These are phyloP conservation scores for Carnegiea gigantea DNA, from an alignment of 179 eudicot genomes.

Conservation along the genomic window DNA sequence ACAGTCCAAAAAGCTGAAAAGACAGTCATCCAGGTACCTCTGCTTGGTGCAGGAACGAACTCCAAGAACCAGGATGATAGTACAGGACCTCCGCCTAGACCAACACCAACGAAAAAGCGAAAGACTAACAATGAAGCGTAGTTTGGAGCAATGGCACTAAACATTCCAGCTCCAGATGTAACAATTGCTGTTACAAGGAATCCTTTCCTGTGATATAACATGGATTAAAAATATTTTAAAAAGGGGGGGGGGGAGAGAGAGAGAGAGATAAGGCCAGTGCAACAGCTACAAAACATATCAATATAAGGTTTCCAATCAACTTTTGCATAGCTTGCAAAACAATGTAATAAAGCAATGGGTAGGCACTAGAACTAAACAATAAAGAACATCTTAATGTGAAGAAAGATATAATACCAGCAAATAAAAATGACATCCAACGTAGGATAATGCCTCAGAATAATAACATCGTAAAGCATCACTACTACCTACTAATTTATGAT, in stretches of 20 bases:
- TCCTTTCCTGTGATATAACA: conserved; percentile 43
- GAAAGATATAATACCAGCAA: background rate
- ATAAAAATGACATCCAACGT: background rate
- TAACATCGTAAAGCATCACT: background rate
- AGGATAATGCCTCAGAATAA: background rate
- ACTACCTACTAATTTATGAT: background rate
- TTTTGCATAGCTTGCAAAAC: background rate
- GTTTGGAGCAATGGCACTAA: conserved; percentile 60
- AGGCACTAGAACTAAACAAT: background rate
- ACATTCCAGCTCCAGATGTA: conserved; percentile 46
- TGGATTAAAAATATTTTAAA: background rate
- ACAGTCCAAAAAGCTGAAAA: conserved; percentile 70
- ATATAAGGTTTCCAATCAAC: background rate
- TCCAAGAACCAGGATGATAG: conserved; percentile 67
- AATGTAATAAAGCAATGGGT: background rate
- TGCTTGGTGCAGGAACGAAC: conserved; percentile 59
- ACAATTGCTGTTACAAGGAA: conserved; percentile 47
- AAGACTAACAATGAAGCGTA: conserved; percentile 38
- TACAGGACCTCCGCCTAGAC: conserved; percentile 73
- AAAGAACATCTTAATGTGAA: background rate
- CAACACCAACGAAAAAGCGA: conserved; percentile 59
- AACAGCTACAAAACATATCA: background rate
- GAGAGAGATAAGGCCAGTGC: background rate
- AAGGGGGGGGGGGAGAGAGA: no score
- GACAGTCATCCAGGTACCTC: conserved; percentile 73